Evolutionary conservation across 108 stramenopile species (phyloP).

Genomic region (Aurantiochytrium sp.): DNA sequence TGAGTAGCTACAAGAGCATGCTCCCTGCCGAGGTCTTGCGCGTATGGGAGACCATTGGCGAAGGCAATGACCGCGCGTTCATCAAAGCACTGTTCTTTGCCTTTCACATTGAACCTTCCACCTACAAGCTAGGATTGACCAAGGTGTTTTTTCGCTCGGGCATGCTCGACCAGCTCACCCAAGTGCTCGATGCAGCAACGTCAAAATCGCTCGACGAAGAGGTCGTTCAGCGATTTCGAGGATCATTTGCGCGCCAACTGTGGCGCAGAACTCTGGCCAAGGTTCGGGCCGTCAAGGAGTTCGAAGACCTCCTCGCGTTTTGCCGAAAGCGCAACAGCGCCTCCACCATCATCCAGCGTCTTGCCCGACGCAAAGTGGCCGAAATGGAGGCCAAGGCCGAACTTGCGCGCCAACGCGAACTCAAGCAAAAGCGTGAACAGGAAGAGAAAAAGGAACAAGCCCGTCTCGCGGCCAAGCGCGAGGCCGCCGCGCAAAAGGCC

Average conservation of each 20-base stretch:
- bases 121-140: conserved; percentile 70
- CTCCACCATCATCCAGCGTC: background rate
- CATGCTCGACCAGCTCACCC: conserved; percentile 63
- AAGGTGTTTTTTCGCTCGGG: conserved; percentile 73
- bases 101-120: background rate
- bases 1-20: background rate
- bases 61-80: background rate
- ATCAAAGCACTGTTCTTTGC: background rate
- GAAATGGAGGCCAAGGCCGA: background rate
- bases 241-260: background rate
- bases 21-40: background rate
- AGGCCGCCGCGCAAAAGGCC: background rate
- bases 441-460: background rate
- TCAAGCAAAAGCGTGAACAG: background rate
- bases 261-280: background rate
- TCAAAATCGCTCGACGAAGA: background rate
- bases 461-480: background rate
- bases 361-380: background rate
- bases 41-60: background rate
- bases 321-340: background rate
- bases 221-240: background rate
- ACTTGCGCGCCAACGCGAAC: background rate
- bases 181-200: conserved; percentile 34
- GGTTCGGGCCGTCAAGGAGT: background rate
- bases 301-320: background rate